A percentile compares a stretch with the other conserved stretches of the same genome.
Conservation (phyloP, 805 yeast species). For the Ogataea sp. region DNA sequence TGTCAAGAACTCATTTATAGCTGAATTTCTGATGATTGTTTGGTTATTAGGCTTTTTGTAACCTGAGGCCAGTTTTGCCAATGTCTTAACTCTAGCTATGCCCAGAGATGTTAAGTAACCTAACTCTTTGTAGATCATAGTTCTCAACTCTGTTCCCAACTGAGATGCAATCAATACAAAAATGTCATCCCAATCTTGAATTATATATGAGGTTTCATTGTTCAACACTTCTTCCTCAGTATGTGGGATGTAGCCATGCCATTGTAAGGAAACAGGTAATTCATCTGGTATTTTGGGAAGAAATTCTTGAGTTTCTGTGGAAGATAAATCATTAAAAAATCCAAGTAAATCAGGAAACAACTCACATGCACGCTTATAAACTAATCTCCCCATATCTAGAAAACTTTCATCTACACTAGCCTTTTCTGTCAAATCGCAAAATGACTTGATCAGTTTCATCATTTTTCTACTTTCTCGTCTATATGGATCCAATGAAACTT, state of each 20-base stretch:
- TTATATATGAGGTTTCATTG: constrained; percentile 5
- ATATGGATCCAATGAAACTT: constrained; percentile 88
- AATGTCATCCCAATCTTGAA: constrained; percentile 76
- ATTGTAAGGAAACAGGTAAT: constrained; percentile 24
- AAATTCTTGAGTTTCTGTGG: constrained; percentile 9
- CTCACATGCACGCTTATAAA: constrained; percentile 34
- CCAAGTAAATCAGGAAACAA: constrained; percentile 38
- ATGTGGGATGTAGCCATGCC: constrained; percentile 21
- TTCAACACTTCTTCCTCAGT: constrained; percentile 13
- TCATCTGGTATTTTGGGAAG: constrained; percentile 39
- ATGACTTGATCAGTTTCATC: constrained; percentile 49
- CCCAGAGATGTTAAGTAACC: constrained; percentile 92
- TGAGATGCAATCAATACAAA: constrained; percentile 59
- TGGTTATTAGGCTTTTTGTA: constrained; percentile 81
- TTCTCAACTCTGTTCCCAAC: constrained; percentile 46
- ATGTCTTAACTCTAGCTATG: constrained; percentile 60
- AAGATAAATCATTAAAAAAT: constrained; percentile 1
- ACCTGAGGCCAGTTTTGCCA: constrained; percentile 86
- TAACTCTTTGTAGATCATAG: constrained; percentile 40
- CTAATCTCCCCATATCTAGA: constrained; percentile 68
- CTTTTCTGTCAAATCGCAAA: constrained; percentile 72
- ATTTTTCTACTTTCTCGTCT: constrained; percentile 81
- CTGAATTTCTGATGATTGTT: constrained; percentile 52
- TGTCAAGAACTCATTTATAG: constrained; percentile 45
- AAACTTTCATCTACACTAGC: constrained; percentile 96